Conservation (phyloP, 2,329 filamentous ascomycete species). For the Dothistroma pini region DNA sequence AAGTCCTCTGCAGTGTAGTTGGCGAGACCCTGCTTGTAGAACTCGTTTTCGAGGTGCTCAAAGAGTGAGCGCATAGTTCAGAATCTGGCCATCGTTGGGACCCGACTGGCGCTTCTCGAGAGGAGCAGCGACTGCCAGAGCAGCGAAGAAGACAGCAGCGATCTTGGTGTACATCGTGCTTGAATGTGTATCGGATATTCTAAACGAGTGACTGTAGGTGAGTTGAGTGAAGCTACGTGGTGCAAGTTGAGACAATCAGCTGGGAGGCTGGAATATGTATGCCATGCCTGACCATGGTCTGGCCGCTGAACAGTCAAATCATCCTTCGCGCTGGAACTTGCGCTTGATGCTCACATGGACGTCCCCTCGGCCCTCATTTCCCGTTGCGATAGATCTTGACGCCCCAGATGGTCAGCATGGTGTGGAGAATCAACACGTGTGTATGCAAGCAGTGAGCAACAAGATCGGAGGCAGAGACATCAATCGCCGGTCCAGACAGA, state of each 20-base stretch:
- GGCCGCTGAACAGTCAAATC: not conserved
- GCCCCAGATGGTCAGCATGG: not conserved
- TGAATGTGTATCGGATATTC: not conserved
- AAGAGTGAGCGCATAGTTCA: slow-evolving; percentile 43
- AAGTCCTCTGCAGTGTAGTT: slow-evolving; percentile 12
- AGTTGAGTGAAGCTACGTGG: not conserved
- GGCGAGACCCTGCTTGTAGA: slow-evolving; percentile 54
- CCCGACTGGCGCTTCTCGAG: not conserved
- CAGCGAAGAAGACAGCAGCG: slow-evolving; percentile 14
- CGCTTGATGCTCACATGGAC: not conserved
- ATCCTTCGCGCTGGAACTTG: not conserved
- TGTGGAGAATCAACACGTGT: not conserved
- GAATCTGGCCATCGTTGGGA: slow-evolving; percentile 21
- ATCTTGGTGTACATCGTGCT: slow-evolving; percentile 1
- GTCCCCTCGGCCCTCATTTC: not conserved
- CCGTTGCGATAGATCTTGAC: not conserved
- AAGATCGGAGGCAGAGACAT: not conserved
- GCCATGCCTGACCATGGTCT: not conserved
- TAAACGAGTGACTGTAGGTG: not conserved
- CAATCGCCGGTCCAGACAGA: not conserved
- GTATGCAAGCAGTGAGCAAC: not conserved
- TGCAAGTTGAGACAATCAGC: not conserved
- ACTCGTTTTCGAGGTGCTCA: slow-evolving; percentile 53
- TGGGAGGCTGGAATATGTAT: not conserved
- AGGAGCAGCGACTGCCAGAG: slow-evolving; percentile 10